These are phyloP conservation scores for Russula griseocarnosa DNA, from an alignment of 768 basidiomycete genomes.

Conservation along the genomic window DNA sequence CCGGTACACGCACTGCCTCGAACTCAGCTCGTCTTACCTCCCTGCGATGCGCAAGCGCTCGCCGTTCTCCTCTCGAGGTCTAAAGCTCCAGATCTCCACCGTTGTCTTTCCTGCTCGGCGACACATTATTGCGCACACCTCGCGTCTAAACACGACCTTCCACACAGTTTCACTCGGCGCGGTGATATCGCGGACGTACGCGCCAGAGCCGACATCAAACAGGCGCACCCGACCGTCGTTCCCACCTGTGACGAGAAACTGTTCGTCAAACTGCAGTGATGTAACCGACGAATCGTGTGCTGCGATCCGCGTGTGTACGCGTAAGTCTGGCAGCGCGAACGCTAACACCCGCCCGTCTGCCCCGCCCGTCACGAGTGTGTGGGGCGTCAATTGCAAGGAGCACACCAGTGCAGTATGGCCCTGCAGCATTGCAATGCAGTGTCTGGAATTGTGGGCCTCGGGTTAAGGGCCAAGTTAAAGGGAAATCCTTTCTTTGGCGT, in stretches of 20 bases:
- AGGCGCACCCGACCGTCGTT: constrained; percentile 81
- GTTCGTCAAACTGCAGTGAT: constrained; percentile 78
- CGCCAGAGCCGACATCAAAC: constrained; percentile 63
- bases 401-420: constrained; percentile 29
- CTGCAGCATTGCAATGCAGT: constrained; percentile 27
- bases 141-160: constrained; percentile 73
- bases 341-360: constrained; percentile 81
- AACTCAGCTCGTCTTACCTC: background rate
- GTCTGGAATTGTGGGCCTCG: constrained; percentile 8
- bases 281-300: constrained; percentile 90
- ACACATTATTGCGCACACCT: constrained; percentile 77
- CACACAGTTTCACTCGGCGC: constrained; percentile 80
- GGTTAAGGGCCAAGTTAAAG: background rate
- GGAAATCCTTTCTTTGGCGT: constrained; percentile 34
- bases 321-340: constrained; percentile 37
- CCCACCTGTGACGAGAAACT: constrained; percentile 78
- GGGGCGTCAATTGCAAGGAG: constrained; percentile 39
- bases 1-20: background rate
- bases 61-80: constrained; percentile 38
- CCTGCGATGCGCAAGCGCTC: background rate
- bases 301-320: constrained; percentile 59
- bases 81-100: constrained; percentile 82
- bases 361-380: constrained; percentile 87
- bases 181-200: constrained; percentile 70
- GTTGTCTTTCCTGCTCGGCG: constrained; percentile 76